phyloP scores from a whole-genome alignment of 805 yeast genomes.

The Suhomyces prunicola region DNA sequence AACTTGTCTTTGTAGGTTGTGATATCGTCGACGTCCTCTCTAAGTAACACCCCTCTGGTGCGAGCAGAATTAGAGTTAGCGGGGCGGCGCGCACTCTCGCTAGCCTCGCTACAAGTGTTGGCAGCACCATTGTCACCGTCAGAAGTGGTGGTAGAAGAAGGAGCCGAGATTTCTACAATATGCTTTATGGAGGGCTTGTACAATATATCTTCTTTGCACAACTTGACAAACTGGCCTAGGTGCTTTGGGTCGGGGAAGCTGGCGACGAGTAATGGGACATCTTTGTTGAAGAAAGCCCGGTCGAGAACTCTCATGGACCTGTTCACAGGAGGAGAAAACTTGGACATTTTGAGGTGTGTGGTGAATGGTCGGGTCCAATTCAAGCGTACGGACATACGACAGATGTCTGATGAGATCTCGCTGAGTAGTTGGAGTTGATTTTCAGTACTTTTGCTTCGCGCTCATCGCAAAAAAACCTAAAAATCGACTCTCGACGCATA shows the following conservation, averaged over 20 bases:
- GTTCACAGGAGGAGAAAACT: constrained; percentile 63
- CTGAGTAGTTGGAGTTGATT: not conserved
- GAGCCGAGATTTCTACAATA: constrained; percentile 44
- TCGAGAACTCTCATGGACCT: constrained; percentile 66
- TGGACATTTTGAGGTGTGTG: constrained; percentile 22
- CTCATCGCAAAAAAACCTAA: not conserved
- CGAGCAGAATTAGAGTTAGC: not conserved
- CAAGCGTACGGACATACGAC: not conserved
- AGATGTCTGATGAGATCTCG: not conserved
- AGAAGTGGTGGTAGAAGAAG: constrained; percentile 6
- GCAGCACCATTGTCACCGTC: not conserved
- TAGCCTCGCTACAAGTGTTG: not conserved
- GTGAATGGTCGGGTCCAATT: not conserved
- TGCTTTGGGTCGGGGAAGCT: constrained; percentile 62
- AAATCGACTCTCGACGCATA: not conserved
- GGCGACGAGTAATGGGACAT: constrained; percentile 64
- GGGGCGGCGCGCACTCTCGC: not conserved
- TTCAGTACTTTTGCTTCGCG: not conserved
- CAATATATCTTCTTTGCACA: constrained; percentile 57
- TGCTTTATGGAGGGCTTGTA: constrained; percentile 69
- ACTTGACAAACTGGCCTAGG: constrained; percentile 61
- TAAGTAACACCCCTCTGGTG: constrained; percentile 56
- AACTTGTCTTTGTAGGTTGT: constrained; percentile 34
- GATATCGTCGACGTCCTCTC: constrained; percentile 44
- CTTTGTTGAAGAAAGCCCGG: constrained; percentile 55